Base-by-base conservation (phyloP, 257 asterid genomes). In the Prunella vulgaris region DNA sequence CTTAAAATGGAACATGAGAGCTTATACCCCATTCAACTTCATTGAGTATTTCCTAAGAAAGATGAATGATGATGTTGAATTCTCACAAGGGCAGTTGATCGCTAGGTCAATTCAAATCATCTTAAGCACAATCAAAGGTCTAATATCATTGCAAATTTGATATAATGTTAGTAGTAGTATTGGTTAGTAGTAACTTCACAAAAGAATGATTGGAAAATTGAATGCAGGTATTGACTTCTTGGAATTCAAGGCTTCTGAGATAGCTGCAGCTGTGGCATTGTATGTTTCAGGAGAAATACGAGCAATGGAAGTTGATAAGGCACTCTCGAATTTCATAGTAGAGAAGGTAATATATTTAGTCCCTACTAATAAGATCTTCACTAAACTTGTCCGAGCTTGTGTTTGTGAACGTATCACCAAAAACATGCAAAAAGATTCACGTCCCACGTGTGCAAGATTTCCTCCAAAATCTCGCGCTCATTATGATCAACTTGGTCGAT, bases 201-300 rank as follows among this genome's bases (percentile, higher is more conserved):
- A 4, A 46, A 42, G 15, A 46, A 46, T n/a, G 40, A 53, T 60
- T 80, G 83, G 82, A 58, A 60, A 76, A 80, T 76, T 82, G 80
- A 78, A 82, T 84, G 92, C 86, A 90, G 93, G 86, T 75, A 83
- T 86, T 77, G 95, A 86, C 71, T 86, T 86, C 88, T 83, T 90
- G 92, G 93, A 88, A 70, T 90, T 88, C 88, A 87, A 74, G 84
- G 84, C 95, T 17, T 87, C 91, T 74, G 96, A 90, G 74, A 72
- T 86, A 75, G 96, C 88, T 51, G 90, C 95, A 78, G 95, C 95
- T 33, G 89, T 84, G 74, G 95, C 95, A 59, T 44, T 81, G 60
- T 74, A 61, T 64, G 93, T 81, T 69, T 80, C 80, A 32, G 77
- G 76, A 21, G 88, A 84, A 66, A 79, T 28, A 30, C 78, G 70